Base-by-base conservation (phyloP, 1,139 yeast species). In the Diutina scorzettiae region DNA sequence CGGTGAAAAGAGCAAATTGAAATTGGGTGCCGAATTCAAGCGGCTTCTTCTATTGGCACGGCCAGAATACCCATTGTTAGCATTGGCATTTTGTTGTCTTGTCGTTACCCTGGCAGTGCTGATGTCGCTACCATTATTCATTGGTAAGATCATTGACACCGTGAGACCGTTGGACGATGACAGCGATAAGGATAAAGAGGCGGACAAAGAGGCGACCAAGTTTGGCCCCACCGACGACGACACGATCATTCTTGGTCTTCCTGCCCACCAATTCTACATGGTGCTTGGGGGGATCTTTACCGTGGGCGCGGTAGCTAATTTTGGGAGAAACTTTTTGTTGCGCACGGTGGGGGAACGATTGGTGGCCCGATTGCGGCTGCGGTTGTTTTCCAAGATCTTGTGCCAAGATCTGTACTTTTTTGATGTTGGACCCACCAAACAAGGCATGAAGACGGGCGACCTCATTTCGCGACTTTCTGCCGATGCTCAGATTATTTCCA, bases 401-500 rank as follows among this genome's bases (percentile, higher is more conserved):
- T 73, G 80, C 21, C 96, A 87, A 55, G 97, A 91, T 59, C 83
- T 94, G 44, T 91, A 84, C 57, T 91, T 91, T 56, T 91, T 84
- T 55, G 97, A 91, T 55, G 79, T 83, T 17, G 89, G 93, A 47
- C 73, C 73, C 7, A 53, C 55, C 19, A 57, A 58, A 36, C 46
- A 46, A 0, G 73, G 73, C 6, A 68, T 69, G 72, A 81, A 91
- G 54, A 94, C 89, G 1, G 98, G 97, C 36, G 98, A 91, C 57
- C 68, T 91, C 55, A 86, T 91, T 41, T 85, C 96, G 5, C 67
- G 97, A 47, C 64, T 91, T 32, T 79, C 95, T 20, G 78, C 85
- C 37, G 98, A 91, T 57, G 89, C 96, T 1, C 89, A 83, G 54
- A 81, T 91, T 37, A 95, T 91, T 14, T 78, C 95, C 7, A 74